Percentiles rank a stretch among this genome's conserved stretches.
Conservation (phyloP, 305 asterid species). For the Plantago lanceolata region DNA sequence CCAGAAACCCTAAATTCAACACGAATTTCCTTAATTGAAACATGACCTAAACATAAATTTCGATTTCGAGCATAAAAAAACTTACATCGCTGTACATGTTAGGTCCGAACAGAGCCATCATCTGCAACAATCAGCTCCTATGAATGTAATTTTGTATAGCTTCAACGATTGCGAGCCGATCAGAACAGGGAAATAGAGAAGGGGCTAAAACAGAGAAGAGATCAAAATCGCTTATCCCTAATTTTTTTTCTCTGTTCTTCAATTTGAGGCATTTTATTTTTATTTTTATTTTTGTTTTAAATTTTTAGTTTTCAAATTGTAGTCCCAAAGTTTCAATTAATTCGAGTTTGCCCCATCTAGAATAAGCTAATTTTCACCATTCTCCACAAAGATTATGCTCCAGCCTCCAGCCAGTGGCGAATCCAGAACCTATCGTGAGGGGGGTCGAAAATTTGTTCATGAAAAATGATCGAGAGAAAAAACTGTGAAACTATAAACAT, state of each 20-base stretch:
- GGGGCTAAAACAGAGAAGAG: neutral
- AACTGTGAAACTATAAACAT: too few species aligned
- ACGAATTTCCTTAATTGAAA: neutral
- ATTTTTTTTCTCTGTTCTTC: neutral
- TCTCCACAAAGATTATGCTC: too few species aligned
- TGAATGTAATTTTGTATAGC: neutral
- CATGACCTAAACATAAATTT: neutral
- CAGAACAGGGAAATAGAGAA: neutral
- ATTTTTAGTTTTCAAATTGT: neutral
- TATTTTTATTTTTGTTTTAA: neutral
- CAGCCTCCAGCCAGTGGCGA: too few species aligned
- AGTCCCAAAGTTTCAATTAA: neutral
- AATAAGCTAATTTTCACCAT: neutral
- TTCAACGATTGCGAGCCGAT: neutral
- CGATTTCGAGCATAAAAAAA: conserved; percentile 18
- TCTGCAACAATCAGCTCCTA: conserved; percentile 10
- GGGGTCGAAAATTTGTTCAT: too few species aligned
- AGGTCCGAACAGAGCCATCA: conserved; percentile 47
- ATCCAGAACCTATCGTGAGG: too few species aligned
- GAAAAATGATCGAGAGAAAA: too few species aligned
- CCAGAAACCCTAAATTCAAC: neutral
- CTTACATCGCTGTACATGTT: conserved; percentile 36
- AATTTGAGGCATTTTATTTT: neutral
- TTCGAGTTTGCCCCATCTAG: neutral
- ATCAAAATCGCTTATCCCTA: conserved; percentile 1